phyloP scores from a whole-genome alignment of 208 protist genomes.

The Acanthamoeba polyphaga region DNA sequence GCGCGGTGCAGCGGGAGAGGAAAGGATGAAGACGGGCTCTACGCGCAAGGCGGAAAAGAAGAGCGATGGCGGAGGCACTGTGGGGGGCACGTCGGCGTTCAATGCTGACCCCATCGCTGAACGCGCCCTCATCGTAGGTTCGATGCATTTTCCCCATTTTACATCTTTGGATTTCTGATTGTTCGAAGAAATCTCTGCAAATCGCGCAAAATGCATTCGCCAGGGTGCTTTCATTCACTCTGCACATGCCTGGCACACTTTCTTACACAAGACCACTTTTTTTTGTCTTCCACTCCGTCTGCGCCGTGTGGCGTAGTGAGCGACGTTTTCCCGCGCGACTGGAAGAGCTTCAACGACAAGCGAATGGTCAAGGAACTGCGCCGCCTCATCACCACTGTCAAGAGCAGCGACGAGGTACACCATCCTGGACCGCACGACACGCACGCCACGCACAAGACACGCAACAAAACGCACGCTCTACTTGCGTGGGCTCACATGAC shows the following conservation, averaged over 20 bases:
- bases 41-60: not conserved
- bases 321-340: constrained; percentile 69
- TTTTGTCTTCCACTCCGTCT: not conserved
- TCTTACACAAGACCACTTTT: not conserved
- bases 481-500: no score
- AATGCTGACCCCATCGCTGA: constrained; percentile 71
- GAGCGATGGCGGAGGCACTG: constrained; percentile 5
- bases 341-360: constrained; percentile 72
- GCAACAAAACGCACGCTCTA: not conserved
- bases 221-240: not conserved
- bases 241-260: not conserved
- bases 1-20: no score
- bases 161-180: not conserved
- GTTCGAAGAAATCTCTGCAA: not conserved
- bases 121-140: constrained; percentile 19
- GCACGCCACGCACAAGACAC: not conserved
- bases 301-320: not conserved
- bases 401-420: constrained; percentile 30
- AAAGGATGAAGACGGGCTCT: not conserved
- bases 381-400: constrained; percentile 17
- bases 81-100: constrained; percentile 56
- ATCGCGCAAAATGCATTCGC: not conserved
- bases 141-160: not conserved
- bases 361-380: constrained; percentile 10
- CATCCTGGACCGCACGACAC: not conserved